These are phyloP conservation scores for Umbelopsis sp. DNA, from an alignment of 192 early-diverging fungal genomes.

Conservation along the genomic window DNA sequence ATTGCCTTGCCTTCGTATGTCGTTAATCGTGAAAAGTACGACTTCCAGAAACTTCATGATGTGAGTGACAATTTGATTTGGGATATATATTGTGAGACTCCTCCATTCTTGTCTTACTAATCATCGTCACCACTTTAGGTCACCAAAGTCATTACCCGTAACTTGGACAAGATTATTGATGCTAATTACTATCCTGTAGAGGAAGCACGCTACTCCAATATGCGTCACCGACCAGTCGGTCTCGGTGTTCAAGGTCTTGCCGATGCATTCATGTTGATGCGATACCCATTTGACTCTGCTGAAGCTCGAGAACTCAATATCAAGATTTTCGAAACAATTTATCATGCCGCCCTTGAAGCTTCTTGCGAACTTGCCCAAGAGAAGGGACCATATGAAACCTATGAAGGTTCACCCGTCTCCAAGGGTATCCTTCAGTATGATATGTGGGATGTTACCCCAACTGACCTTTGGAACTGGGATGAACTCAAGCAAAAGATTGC, in stretches of 20 bases:
- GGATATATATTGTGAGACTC: neutral
- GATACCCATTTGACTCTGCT: conserved; percentile 89
- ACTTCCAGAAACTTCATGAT: conserved; percentile 84
- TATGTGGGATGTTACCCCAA: conserved; percentile 84
- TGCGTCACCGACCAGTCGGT: conserved; percentile 96
- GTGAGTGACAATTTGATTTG: conserved; percentile 26
- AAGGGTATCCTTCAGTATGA: conserved; percentile 93
- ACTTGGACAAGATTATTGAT: conserved; percentile 98
- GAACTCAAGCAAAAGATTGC: conserved; percentile 76
- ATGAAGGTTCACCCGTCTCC: conserved; percentile 84
- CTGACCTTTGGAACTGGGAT: conserved; percentile 92
- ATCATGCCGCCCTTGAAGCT: conserved; percentile 90
- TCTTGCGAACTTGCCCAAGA: conserved; percentile 87
- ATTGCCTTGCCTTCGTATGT: conserved; percentile 92
- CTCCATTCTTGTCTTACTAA: neutral
- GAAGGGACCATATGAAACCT: conserved; percentile 84
- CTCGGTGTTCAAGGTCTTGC: conserved; percentile 98
- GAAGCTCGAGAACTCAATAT: conserved; percentile 83
- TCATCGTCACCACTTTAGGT: conserved; percentile 36
- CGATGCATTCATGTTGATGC: conserved; percentile 95
- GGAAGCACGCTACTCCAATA: conserved; percentile 86
- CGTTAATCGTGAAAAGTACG: conserved; percentile 59
- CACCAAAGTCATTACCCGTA: conserved; percentile 85
- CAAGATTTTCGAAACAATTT: conserved; percentile 95
- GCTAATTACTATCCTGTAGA: conserved; percentile 94